Evolutionary conservation across 2,329 filamentous ascomycete species (phyloP).

Genomic region (Polytolypa hystricis): DNA sequence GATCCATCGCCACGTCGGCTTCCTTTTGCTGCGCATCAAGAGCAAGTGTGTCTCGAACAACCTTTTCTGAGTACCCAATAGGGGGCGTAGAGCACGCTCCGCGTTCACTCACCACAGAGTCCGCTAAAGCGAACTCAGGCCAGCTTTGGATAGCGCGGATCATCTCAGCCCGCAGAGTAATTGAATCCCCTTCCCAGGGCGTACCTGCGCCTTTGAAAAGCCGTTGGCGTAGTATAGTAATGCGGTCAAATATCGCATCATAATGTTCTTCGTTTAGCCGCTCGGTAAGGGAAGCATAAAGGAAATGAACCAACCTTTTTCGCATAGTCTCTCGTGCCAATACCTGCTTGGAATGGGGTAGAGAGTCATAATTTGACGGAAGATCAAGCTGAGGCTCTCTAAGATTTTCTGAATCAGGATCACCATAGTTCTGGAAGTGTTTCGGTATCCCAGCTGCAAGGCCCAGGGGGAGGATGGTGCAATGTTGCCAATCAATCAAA

Average conservation of each 20-base stretch:
- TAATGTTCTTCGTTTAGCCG: neutral
- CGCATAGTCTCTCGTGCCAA: neutral
- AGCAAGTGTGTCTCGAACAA: neutral
- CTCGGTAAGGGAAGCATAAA: constrained; percentile 2
- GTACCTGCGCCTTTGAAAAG: constrained; percentile 6
- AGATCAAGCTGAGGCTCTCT: neutral
- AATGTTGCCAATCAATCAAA: constrained; percentile 14
- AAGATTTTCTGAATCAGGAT: constrained; percentile 7
- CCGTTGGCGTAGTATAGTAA: constrained; percentile 3
- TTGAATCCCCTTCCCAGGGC: constrained; percentile 11
- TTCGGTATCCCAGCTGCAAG: constrained; percentile 25
- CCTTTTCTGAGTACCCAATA: constrained; percentile 6
- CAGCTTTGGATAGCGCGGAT: constrained; percentile 6
- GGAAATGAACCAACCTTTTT: constrained; percentile 1
- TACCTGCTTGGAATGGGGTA: neutral
- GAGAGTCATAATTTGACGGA: neutral
- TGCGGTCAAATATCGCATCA: neutral
- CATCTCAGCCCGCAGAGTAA: constrained; percentile 9
- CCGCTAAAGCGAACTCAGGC: constrained; percentile 7
- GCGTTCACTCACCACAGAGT: too few relatives aligned
- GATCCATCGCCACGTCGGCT: constrained; percentile 6
- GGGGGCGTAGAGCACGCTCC: too few relatives aligned
- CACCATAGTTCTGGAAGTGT: constrained; percentile 25
- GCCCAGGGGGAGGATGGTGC: constrained; percentile 21
- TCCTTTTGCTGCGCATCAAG: constrained; percentile 5